A percentile compares a stretch with the other conserved stretches of the same genome.
phyloP scores from a whole-genome alignment of 2,329 filamentous ascomycete genomes.

The Trichoderma arundinaceum region DNA sequence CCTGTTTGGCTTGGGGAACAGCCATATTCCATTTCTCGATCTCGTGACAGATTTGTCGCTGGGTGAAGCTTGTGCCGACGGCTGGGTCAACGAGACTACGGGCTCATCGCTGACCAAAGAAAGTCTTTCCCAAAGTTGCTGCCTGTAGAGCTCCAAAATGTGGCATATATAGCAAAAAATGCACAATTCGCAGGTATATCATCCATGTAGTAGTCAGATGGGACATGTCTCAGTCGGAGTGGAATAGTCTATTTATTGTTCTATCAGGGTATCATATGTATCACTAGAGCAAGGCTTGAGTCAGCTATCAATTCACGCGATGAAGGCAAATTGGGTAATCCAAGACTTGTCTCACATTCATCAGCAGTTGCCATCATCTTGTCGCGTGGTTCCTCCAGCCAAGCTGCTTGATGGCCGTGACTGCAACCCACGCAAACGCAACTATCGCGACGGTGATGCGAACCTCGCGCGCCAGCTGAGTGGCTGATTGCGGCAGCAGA shows the following conservation, averaged over 20 bases:
- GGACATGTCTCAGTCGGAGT: too few species aligned
- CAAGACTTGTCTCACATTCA: neutral
- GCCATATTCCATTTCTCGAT: too few species aligned
- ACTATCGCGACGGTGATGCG: slow-evolving; percentile 36
- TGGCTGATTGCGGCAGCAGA: slow-evolving; percentile 31
- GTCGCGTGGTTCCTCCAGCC: slow-evolving; percentile 7
- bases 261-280: slow-evolving; percentile 6
- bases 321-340: neutral
- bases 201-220: too few species aligned
- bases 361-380: neutral
- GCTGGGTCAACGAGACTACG: too few species aligned
- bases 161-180: too few species aligned
- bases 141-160: too few species aligned
- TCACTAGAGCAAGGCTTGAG: neutral
- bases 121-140: too few species aligned
- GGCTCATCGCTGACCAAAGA: too few species aligned
- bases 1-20: too few species aligned
- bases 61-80: too few species aligned
- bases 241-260: neutral
- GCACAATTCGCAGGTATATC: too few species aligned
- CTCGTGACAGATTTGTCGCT: too few species aligned
- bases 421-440: slow-evolving; percentile 36
- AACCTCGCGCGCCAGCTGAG: slow-evolving; percentile 34
- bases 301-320: neutral
- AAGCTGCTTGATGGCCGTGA: slow-evolving; percentile 33